Base-by-base conservation (phyloP, 163 green algal genomes). In the Trebouxiophyceae sp. region DNA sequence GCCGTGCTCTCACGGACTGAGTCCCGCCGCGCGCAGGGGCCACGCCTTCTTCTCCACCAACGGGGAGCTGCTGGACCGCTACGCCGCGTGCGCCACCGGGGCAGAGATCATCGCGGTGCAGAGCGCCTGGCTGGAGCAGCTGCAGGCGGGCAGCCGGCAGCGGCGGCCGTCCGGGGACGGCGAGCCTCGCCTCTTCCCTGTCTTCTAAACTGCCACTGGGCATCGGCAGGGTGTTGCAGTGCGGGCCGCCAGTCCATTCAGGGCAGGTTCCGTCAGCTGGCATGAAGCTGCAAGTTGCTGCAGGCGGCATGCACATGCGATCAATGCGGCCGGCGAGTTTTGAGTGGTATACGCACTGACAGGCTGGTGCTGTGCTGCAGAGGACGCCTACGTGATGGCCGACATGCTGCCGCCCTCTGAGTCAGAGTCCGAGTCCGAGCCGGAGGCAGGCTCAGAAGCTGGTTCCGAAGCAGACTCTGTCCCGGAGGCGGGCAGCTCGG, bases 1-100 rank as follows among this genome's bases (percentile, higher is more conserved):
- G n/a, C n/a, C n/a, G n/a, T n/a, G n/a, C n/a, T n/a, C n/a, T n/a
- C n/a, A n/a, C n/a, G n/a, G n/a, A n/a, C n/a, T n/a, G n/a, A n/a
- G n/a, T n/a, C n/a, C n/a, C n/a, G n/a, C n/a, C n/a, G 39, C 16
- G 39, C 63, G 66, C 79, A 94, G 87, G 93, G 93, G 93, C 33
- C 91, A 97, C 81, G 85, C 77, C 61, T 99, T 99, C 82, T 81
- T 97, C 54, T 86, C 81, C 6, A 70, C 93, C 5, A 99, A 99
- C 77, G 74, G 75, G 30, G 87, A 91, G n/a, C 71, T 97, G 54
- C 82, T 99, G 61, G 83, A 93, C 3, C 55, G 58, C 1, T 99
- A 99, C 67, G 81, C 83, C 3, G 68, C 56, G 4, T 97, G 91
- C 67, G 54, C 61, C 16, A 92, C 83, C 2, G 81, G 83, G 0